Conservation (phyloP, 2,329 filamentous ascomycete species). For the Fusarium verticillioides region DNA sequence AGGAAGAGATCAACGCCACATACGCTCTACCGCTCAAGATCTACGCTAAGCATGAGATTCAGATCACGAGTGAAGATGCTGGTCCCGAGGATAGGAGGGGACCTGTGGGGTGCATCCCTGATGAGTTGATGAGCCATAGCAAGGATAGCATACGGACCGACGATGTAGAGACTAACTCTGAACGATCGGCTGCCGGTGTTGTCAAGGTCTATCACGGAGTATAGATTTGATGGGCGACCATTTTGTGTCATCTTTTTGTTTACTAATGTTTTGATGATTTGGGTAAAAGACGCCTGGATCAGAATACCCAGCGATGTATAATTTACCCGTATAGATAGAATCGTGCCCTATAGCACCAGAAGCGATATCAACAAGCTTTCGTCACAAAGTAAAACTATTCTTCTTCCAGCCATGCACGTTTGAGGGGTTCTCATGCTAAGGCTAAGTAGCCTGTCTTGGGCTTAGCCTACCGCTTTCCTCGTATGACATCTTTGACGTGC, state of each 20-base stretch:
- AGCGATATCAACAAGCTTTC: neutral
- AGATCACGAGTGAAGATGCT: constrained; percentile 43
- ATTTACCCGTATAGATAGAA: constrained; percentile 13
- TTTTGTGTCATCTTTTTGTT: neutral
- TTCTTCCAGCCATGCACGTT: neutral
- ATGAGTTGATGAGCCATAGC: constrained; percentile 19
- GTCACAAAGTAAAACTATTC: neutral
- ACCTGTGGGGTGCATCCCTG: constrained; percentile 36
- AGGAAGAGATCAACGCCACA: constrained; percentile 51
- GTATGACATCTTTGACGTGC: neutral
- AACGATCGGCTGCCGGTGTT: constrained; percentile 42
- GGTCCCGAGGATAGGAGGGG: constrained; percentile 33
- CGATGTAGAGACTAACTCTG: constrained; percentile 40
- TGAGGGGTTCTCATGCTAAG: neutral
- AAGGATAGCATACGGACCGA: constrained; percentile 41
- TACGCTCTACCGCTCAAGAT: constrained; percentile 51
- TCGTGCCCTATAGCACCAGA: constrained; percentile 21
- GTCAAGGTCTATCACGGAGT: constrained; percentile 45
- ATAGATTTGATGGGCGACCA: constrained; percentile 11
- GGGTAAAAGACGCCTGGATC: constrained; percentile 8
- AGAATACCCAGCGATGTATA: constrained; percentile 17
- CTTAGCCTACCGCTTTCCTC: neutral
- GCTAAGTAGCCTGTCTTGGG: neutral
- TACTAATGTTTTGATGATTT: constrained; percentile 13
- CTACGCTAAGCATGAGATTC: constrained; percentile 51